Evolutionary conservation across 768 basidiomycete genomes (phyloP), one percentile per base, ranked within the genome.

Genomic region (Inosperma sp.): DNA sequence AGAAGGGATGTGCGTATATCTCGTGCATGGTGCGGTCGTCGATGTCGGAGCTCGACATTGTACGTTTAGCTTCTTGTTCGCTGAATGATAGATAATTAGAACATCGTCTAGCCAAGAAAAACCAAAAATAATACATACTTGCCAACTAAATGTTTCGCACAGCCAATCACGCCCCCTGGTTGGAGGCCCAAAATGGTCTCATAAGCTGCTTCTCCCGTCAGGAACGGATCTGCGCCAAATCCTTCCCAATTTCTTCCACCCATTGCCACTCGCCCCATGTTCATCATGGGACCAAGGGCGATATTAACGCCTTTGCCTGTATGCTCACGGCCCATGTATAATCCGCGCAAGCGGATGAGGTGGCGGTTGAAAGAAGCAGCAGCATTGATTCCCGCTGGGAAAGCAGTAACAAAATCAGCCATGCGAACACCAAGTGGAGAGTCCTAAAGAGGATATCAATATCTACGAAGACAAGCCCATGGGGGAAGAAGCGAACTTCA

Each of bases 221-320:
- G 71, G 70, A 82, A 95, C 0, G 93, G 93, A 64, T 96, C 93
- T 8, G 79, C 90, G 25, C 93, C 92, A 51, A 93, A 93, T n/a
- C 90, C 91, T 73, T 95, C 93, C 89, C 91, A 95, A 66, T 93
- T 92, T 23, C 93, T 75, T 14, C 93, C 93, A 6, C 86, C 90
- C 56, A 80, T 74, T 3, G 87, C 83, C 16, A 84, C 68, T 14
- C 88, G 80, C 1, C 85, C 88, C 72, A 94, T 79, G 63, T 93
- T 93, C 82, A 90, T 93, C 85, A 88, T 88, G 0, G 90, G 78
- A 1, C 79, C 80, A 6, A 94, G 76, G 8, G 83, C 85, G 42
- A 94, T 70, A 58, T 96, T 80, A 39, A 89, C 83, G 19, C 94
- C 94, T 62, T 94, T 93, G 22, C 80, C 82, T 49, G 75, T 75